Conservation (phyloP, 352 stramenopile species). For the Peronospora belbahrii region DNA sequence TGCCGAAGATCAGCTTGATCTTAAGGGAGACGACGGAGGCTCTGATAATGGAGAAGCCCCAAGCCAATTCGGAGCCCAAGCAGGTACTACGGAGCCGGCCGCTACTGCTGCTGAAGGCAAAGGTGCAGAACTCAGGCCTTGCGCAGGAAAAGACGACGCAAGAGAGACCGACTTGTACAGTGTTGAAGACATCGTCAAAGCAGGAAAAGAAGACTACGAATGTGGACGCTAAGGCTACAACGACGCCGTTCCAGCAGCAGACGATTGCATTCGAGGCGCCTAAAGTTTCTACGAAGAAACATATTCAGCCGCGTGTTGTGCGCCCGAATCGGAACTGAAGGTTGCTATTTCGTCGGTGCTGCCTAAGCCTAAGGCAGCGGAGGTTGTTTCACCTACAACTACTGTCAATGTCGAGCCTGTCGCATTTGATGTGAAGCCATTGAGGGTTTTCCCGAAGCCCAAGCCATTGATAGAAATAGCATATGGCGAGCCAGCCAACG, state of each 20-base stretch:
- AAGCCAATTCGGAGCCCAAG: slow-evolving; percentile 26
- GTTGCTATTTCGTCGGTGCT: slow-evolving; percentile 6
- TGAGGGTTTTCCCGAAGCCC: slow-evolving; percentile 12
- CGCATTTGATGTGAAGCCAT: slow-evolving; percentile 2
- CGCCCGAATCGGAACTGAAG: slow-evolving; percentile 4
- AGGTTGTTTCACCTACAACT: slow-evolving; percentile 2
- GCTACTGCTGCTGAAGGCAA: slow-evolving; percentile 16
- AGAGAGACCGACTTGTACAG: not conserved
- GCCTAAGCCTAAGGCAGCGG: not conserved
- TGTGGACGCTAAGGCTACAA: slow-evolving; percentile 6
- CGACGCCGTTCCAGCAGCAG: slow-evolving; percentile 2
- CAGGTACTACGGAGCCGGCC: slow-evolving; percentile 18
- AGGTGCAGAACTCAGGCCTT: slow-evolving; percentile 8
- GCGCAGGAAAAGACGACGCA: slow-evolving; percentile 11
- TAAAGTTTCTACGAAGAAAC: slow-evolving; percentile 6
- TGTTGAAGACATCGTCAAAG: slow-evolving; percentile 6
- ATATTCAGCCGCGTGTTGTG: not conserved
- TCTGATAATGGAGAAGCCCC: slow-evolving; percentile 15
- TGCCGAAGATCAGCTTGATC: slow-evolving; percentile 10
- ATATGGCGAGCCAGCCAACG: slow-evolving; percentile 13
- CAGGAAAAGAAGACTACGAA: slow-evolving; percentile 2
- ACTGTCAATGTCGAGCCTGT: slow-evolving; percentile 8
- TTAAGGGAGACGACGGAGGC: slow-evolving; percentile 3
- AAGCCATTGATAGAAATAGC: slow-evolving; percentile 24
- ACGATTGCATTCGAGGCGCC: not conserved